A percentile compares a stretch with the other conserved stretches of the same genome.
phyloP scores from a whole-genome alignment of 1,284 basidiomycete species.

The Dichomitus squalens region DNA sequence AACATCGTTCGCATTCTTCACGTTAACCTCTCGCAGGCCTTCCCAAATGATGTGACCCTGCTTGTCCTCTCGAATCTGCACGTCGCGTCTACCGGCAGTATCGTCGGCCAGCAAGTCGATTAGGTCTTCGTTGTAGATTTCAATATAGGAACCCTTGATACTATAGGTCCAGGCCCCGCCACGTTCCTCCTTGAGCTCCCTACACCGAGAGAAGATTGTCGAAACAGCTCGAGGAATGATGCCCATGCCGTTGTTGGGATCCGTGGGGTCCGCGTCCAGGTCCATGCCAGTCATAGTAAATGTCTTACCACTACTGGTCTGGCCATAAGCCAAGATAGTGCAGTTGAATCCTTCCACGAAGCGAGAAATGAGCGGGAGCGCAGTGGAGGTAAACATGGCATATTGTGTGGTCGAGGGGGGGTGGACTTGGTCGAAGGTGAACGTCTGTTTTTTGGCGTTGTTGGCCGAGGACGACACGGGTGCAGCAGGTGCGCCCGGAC shows the following conservation, averaged over 20 bases:
- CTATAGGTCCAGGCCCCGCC: slow-evolving; percentile 72
- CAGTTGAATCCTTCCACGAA: slow-evolving; percentile 98
- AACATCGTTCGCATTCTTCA: slow-evolving; percentile 83
- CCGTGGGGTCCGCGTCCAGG: slow-evolving; percentile 77
- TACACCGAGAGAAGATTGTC: slow-evolving; percentile 84
- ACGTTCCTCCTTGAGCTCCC: slow-evolving; percentile 75
- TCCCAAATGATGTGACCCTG: slow-evolving; percentile 97
- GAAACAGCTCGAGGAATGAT: slow-evolving; percentile 95
- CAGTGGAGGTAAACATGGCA: slow-evolving; percentile 82
- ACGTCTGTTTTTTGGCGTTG: slow-evolving; percentile 79
- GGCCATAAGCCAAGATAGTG: slow-evolving; percentile 97
- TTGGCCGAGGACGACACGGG: slow-evolving; percentile 56
- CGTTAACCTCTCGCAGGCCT: slow-evolving; percentile 89
- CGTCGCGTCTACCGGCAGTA: slow-evolving; percentile 70
- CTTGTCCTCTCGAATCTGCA: slow-evolving; percentile 96
- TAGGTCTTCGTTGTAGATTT: slow-evolving; percentile 98
- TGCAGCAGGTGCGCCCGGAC: slow-evolving; percentile 45
- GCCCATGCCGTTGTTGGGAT: slow-evolving; percentile 81
- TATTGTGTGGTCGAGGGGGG: slow-evolving; percentile 82
- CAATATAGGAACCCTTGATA: slow-evolving; percentile 89
- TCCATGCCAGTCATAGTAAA: slow-evolving; percentile 96
- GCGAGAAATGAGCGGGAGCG: slow-evolving; percentile 84
- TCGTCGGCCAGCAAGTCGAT: slow-evolving; percentile 87
- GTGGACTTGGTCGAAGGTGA: slow-evolving; percentile 95
- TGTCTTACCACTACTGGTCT: slow-evolving; percentile 96